Base-by-base conservation (phyloP, 2,329 filamentous ascomycete genomes). In the Diaporthe sp. region DNA sequence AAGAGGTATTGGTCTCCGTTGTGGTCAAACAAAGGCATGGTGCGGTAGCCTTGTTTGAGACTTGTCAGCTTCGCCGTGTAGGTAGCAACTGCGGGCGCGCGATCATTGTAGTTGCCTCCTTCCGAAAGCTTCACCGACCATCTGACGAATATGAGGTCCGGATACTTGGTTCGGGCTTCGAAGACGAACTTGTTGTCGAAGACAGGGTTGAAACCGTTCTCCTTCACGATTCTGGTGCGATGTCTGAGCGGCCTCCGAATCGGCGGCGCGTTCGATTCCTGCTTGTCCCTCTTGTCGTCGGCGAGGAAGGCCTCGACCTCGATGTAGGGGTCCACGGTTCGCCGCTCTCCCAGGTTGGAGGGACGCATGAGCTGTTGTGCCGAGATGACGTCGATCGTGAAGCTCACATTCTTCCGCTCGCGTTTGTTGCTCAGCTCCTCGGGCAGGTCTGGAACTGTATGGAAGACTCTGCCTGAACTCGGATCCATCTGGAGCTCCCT, bases 281-380 rank as follows among this genome's bases (percentile, higher is more conserved):
- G 93, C 83, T 96, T 96, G 84, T 98, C 95, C 80, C 93, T 91
- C 85, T 97, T 96, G 85, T 98, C 96, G 83, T 98, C 97, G 54
- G 96, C 94, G 80, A 96, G 94, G 82, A 97, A 97, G 81, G 98
- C 93, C 83, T 99, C 96, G 40, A 98, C 93, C 84, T 98, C 96
- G 74, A 98, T 91, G 80, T 97, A 98, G 0, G 97, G 96, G 81
- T 98, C 96, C 84, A 98, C 92, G 75, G 91, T 92, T 76, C 94
- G 90, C 68, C 80, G 81, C 25, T 83, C 82, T 8, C 79, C 78
- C 28, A 83, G 86, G 78, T 93, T 93, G 60, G 89, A 87, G n/a
- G 92, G 90, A 77, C 96, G 92, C 83, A 97, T 97, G 74, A 99
- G 90, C 82, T 98, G 95, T 83, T 98, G 96, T 9, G 96, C 97